phyloP scores from a whole-genome alignment of 176 grass and related monocot species.

The Phragmites australis region DNA sequence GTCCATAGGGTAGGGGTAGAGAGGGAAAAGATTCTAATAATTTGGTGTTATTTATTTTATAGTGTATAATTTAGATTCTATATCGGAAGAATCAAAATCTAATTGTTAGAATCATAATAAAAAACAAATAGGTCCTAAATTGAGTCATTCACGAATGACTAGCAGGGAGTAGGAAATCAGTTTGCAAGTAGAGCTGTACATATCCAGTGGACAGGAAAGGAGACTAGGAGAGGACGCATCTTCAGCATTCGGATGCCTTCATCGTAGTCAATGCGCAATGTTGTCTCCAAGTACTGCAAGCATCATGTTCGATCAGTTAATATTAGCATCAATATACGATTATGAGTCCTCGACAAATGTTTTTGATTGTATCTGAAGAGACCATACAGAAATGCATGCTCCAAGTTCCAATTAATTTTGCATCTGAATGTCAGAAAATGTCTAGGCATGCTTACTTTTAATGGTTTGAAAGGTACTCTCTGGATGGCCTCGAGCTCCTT shows the following conservation, averaged over 20 bases:
- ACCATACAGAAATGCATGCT: too few relatives aligned
- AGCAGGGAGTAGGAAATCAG: too few relatives aligned
- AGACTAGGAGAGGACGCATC: not conserved
- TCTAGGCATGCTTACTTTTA: conserved; percentile 42
- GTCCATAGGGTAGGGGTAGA: too few relatives aligned
- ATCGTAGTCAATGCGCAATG: conserved; percentile 45
- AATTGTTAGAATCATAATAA: too few relatives aligned
- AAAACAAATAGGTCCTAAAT: too few relatives aligned
- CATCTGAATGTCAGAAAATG: not conserved
- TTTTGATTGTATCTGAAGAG: not conserved
- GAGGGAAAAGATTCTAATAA: too few relatives aligned
- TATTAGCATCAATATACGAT: not conserved
- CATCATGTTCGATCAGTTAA: not conserved
- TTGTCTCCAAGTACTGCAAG: conserved; percentile 61
- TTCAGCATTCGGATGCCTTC: conserved; percentile 74
- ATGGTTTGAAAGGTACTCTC: conserved; percentile 55
- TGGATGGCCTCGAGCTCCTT: conserved; percentile 56
- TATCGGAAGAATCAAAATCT: too few relatives aligned
- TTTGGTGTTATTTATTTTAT: too few relatives aligned
- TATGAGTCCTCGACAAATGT: not conserved
- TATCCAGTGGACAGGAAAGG: too few relatives aligned
- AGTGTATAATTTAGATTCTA: too few relatives aligned
- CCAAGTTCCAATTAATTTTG: not conserved
- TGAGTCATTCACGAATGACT: too few relatives aligned
- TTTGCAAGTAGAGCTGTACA: too few relatives aligned